Evolutionary conservation across 2,329 filamentous ascomycete genomes (phyloP).

Genomic region (Mycosphaerella sp.): DNA sequence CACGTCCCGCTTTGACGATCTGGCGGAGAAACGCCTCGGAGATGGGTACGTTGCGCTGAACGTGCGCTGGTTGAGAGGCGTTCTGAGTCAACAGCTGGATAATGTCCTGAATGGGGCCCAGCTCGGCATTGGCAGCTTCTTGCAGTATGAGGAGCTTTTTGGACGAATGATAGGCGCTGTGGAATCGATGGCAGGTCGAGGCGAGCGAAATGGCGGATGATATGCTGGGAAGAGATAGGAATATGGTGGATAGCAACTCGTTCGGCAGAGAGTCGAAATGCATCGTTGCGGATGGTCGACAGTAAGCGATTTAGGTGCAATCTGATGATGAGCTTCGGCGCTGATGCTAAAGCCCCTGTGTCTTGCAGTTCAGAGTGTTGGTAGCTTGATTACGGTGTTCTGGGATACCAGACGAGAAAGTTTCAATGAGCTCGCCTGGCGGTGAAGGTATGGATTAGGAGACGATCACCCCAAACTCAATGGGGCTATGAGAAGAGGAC

Average conservation of each 20-base stretch:
- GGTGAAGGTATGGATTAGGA: slow-evolving; percentile 35
- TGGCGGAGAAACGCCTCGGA: slow-evolving; percentile 52
- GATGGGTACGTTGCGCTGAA: slow-evolving; percentile 48
- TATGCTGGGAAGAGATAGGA: slow-evolving; percentile 48
- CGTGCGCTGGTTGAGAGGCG: slow-evolving; percentile 52
- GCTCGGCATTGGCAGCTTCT: slow-evolving; percentile 49
- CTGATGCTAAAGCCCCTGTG: not conserved
- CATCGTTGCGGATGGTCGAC: slow-evolving; percentile 40
- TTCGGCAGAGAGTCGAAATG: slow-evolving; percentile 51
- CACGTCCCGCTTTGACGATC: slow-evolving; percentile 48
- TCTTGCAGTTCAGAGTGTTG: not conserved
- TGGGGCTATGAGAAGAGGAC: slow-evolving; percentile 47
- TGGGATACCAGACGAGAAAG: slow-evolving; percentile 20
- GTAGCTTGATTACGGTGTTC: slow-evolving; percentile 12
- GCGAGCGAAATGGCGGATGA: slow-evolving; percentile 50
- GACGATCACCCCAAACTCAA: slow-evolving; percentile 44
- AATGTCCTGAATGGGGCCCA: slow-evolving; percentile 53
- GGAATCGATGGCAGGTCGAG: slow-evolving; percentile 50
- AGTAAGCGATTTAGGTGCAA: not conserved
- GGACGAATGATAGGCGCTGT: slow-evolving; percentile 47
- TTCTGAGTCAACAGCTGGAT: slow-evolving; percentile 57
- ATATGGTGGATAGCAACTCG: slow-evolving; percentile 54
- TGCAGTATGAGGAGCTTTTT: slow-evolving; percentile 52
- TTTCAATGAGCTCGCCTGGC: slow-evolving; percentile 19
- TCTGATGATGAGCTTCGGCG: not conserved